Percentiles rank a stretch among this genome's conserved stretches.
These are phyloP conservation scores for Plasmodium vivax DNA, from an alignment of 169 alveolate species.

Conservation along the genomic window DNA sequence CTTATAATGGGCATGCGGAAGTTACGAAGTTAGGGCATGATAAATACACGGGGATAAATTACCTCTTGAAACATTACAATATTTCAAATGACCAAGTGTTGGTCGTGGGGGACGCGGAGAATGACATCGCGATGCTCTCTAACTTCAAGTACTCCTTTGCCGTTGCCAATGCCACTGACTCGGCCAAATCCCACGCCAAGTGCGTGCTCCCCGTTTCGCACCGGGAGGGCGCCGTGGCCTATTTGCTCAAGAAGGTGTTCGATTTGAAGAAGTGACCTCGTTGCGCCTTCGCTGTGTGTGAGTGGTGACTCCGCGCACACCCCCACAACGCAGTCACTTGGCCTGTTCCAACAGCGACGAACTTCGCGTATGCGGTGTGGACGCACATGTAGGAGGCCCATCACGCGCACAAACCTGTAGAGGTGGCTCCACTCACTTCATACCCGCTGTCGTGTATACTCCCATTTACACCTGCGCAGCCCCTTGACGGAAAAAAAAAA, in stretches of 20 bases:
- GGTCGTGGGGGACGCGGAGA: conserved; percentile 74
- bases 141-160: conserved; percentile 68
- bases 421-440: neutral
- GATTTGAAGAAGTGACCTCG: conserved; percentile 29
- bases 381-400: too few species aligned
- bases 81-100: conserved; percentile 62
- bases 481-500: neutral
- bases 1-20: conserved; percentile 71
- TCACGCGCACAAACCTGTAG: neutral
- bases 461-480: neutral
- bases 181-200: conserved; percentile 59
- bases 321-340: too few species aligned
- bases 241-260: conserved; percentile 57
- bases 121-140: conserved; percentile 66
- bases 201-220: conserved; percentile 61
- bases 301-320: neutral
- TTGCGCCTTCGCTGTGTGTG: neutral
- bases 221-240: conserved; percentile 66
- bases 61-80: conserved; percentile 44
- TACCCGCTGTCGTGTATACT: neutral
- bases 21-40: conserved; percentile 68
- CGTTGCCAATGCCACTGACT: conserved; percentile 64
- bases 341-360: too few species aligned
- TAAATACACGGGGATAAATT: conserved; percentile 65
- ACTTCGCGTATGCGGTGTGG: too few species aligned